Percentiles rank a stretch among this genome's conserved stretches.
These are phyloP conservation scores for Rhexocercosporidium sp. DNA, from an alignment of 2,329 filamentous ascomycete genomes.

Conservation along the genomic window DNA sequence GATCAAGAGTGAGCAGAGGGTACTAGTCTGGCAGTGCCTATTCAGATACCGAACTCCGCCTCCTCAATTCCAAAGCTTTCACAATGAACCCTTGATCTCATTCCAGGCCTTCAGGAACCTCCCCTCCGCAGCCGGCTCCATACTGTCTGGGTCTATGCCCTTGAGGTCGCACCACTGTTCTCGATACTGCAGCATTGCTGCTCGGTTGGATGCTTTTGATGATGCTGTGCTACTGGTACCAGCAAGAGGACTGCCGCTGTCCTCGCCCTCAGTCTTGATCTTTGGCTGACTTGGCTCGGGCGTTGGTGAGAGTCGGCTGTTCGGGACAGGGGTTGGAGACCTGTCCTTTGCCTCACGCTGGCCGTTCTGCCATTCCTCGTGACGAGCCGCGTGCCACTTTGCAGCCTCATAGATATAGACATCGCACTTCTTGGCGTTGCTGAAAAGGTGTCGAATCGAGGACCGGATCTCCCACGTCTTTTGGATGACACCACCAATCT, in stretches of 20 bases:
- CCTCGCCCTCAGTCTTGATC: background rate
- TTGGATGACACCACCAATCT: background rate
- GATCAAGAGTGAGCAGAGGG: background rate
- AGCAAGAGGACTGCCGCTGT: background rate
- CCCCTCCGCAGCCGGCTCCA: background rate
- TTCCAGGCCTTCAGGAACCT: constrained; percentile 2
- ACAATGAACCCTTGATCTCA: constrained; percentile 1
- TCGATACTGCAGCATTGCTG: background rate
- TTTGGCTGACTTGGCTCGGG: background rate
- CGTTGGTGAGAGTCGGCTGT: background rate
- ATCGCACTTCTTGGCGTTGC: background rate
- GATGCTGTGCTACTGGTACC: background rate
- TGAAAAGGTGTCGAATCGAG: background rate
- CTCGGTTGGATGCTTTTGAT: background rate
- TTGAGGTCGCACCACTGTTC: background rate
- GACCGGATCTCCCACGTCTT: background rate
- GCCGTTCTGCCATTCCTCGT: background rate
- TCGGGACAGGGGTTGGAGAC: background rate
- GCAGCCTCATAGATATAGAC: background rate
- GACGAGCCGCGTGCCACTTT: background rate
- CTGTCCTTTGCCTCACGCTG: background rate
- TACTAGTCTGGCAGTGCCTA: background rate
- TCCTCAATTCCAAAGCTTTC: background rate
- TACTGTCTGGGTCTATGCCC: background rate
- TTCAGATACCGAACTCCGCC: background rate